Conservation (phyloP, 2,329 filamentous ascomycete genomes). For the Ophiognomonia clavigignenti-juglandacearum region DNA sequence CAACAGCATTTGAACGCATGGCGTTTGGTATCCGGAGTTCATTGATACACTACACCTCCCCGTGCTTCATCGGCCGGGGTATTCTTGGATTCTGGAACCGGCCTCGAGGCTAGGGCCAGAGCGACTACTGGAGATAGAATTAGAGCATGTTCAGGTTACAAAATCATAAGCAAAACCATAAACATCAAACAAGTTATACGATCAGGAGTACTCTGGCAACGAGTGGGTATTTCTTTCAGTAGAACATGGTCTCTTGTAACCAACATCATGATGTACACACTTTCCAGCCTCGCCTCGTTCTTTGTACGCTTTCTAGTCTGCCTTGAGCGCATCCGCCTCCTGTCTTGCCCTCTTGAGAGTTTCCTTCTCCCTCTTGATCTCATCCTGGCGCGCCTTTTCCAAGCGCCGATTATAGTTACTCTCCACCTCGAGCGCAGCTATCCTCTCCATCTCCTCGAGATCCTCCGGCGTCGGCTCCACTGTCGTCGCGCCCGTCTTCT, state of each 20-base stretch:
- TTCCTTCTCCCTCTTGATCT: conserved; percentile 58
- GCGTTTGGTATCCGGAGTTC: neutral
- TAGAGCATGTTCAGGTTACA: conserved; percentile 1
- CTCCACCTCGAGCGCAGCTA: conserved; percentile 49
- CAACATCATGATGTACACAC: no score
- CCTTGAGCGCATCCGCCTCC: conserved; percentile 40
- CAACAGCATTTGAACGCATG: conserved; percentile 1
- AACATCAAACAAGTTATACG: no score
- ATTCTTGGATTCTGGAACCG: neutral
- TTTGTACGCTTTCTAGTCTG: conserved; percentile 13
- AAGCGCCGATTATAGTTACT: conserved; percentile 50
- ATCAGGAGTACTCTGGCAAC: neutral
- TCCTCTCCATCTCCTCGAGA: conserved; percentile 47
- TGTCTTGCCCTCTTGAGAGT: conserved; percentile 51
- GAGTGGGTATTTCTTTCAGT: neutral
- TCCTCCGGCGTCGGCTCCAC: conserved; percentile 58
- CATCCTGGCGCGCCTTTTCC: conserved; percentile 46
- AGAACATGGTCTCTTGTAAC: neutral
- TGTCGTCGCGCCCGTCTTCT: conserved; percentile 54
- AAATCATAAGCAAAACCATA: no score
- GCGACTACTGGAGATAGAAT: conserved; percentile 3
- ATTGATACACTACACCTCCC: neutral
- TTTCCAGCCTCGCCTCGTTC: neutral
- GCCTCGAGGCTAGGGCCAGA: neutral
- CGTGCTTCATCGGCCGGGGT: neutral